Evolutionary conservation across 2,329 filamentous ascomycete species (phyloP).

Genomic region (Beauveria asiatica): DNA sequence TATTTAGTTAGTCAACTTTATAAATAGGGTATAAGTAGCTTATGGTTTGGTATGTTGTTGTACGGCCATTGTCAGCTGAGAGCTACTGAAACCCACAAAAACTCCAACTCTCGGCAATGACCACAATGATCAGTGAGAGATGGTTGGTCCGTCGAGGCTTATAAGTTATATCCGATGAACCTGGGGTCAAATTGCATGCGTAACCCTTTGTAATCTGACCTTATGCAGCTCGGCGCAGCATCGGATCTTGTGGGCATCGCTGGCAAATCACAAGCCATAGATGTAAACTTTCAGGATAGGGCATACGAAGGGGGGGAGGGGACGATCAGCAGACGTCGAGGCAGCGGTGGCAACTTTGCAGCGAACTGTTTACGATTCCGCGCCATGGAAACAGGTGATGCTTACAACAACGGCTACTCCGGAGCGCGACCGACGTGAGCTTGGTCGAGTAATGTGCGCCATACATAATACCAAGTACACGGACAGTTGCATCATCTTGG

Average conservation of each 20-base stretch:
- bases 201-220: conserved; percentile 6
- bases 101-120: too few species aligned
- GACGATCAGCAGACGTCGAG: background rate
- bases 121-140: background rate
- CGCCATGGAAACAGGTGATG: background rate
- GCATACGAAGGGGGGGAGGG: background rate
- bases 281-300: background rate
- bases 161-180: conserved; percentile 2
- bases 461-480: background rate
- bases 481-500: background rate
- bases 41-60: background rate
- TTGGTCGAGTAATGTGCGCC: background rate
- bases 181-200: conserved; percentile 2
- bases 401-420: background rate
- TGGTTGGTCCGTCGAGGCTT: background rate
- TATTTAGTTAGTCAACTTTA: background rate
- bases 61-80: background rate
- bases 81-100: background rate
- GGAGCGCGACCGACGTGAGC: background rate
- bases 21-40: too few species aligned
- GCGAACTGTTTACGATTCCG: background rate
- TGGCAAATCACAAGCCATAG: background rate
- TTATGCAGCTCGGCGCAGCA: conserved; percentile 3
- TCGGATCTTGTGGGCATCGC: background rate
- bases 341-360: background rate